Base-by-base conservation (phyloP, 257 asterid species). In the Nicotiana benthamiana region DNA sequence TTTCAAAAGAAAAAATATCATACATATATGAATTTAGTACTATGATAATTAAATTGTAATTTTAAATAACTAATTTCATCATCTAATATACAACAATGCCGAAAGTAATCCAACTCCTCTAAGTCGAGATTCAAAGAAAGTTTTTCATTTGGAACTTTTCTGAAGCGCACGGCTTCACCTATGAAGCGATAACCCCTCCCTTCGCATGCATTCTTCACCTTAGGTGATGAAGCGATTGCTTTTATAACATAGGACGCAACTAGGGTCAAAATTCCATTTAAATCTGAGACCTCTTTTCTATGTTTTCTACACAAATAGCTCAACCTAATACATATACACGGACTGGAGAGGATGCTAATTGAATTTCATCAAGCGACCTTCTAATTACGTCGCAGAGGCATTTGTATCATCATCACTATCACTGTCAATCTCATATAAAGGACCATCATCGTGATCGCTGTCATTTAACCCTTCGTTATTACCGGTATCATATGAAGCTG, bases 401-500 rank as follows among this genome's bases (percentile, higher is more conserved):
- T 66, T 77, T 13, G 70, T 12, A 2, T 78, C 89, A n/a, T 85
- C 89, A 53, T 87, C 93, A 20, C 63, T 66, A 32, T 85, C 83
- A 15, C 48, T 26, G 20, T 86, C 87, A 27, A 80, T 40, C 6
- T 80, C 80, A 63, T 75, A 3, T 9, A 13, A 77, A 60, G 82
- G 46, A 48, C 36, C 26, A 77, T 78, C 91, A 18, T 70, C 83
- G 27, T 22, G 40, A 54, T 36, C 85, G 24, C 79, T 51, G 56
- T 79, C 83, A 10, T 86, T 85, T 70, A 78, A 70, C 4, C 79
- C 90, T 30, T 85, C 83, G 15, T 83, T 90, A 26, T 24, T 30
- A 16, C 83, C 85, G 56, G 85, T 66, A 1, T 28, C 64, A 75
- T 84, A 85, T 15, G 97, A 89, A 82, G 87, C 85, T 9, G 88